Conservation (phyloP, 768 basidiomycete genomes). For the Lactarius sp. region DNA sequence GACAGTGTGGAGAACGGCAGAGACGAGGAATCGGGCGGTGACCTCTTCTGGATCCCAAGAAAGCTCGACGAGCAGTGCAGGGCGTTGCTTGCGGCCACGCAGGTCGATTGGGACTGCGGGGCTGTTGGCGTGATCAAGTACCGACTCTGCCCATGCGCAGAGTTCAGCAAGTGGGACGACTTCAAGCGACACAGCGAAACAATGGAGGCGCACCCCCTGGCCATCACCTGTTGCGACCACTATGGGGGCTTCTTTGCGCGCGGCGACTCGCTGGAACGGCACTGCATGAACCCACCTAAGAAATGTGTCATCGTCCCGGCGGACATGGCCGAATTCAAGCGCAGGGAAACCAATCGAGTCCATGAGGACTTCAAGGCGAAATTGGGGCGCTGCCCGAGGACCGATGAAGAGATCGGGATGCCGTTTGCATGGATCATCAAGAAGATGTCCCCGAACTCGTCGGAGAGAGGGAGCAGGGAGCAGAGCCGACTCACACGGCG, state of each 20-base stretch:
- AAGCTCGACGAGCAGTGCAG: not conserved
- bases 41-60: not conserved
- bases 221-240: no score
- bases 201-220: not conserved
- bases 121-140: not conserved
- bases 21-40: no score
- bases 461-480: not conserved
- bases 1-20: no score
- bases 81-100: not conserved
- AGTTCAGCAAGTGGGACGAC: not conserved
- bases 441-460: not conserved
- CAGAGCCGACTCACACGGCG: not conserved
- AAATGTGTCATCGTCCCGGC: not conserved
- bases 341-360: not conserved
- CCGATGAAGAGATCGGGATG: not conserved
- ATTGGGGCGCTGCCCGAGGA: not conserved
- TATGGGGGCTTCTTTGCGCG: no score
- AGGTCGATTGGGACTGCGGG: not conserved
- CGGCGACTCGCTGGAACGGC: not conserved
- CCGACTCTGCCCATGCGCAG: not conserved
- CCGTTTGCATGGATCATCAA: not conserved
- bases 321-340: no score
- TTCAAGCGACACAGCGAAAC: not conserved
- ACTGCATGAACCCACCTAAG: not conserved
- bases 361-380: not conserved